These are phyloP conservation scores for Phytophthora brassicae DNA, from an alignment of 352 stramenopile species.

Conservation along the genomic window DNA sequence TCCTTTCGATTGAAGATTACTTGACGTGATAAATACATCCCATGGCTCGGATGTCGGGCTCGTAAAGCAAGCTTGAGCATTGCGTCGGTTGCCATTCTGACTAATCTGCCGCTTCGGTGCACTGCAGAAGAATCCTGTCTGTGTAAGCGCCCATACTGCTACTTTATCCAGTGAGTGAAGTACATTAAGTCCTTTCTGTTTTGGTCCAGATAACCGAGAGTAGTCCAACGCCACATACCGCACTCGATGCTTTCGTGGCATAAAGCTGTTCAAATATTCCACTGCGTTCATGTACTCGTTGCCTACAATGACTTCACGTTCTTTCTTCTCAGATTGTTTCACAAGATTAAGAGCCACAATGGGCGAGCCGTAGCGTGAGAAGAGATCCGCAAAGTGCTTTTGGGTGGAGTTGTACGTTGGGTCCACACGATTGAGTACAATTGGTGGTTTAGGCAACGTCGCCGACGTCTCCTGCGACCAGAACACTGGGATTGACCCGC, in stretches of 20 bases:
- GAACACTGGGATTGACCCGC: slow-evolving; percentile 99
- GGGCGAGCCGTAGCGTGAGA: slow-evolving; percentile 95
- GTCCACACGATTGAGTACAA: slow-evolving; percentile 96
- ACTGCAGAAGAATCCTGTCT: slow-evolving; percentile 98
- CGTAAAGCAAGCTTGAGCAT: slow-evolving; percentile 44
- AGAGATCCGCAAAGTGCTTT: slow-evolving; percentile 93
- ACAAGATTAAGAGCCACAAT: slow-evolving; percentile 98
- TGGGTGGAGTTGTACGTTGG: slow-evolving; percentile 95
- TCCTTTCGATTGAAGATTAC: slow-evolving; percentile 14
- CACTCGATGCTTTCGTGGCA: slow-evolving; percentile 92
- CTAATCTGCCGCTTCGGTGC: slow-evolving; percentile 77
- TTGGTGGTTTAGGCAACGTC: slow-evolving; percentile 97
- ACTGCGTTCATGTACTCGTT: slow-evolving; percentile 97
- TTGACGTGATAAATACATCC: slow-evolving; percentile 26
- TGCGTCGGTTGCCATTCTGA: slow-evolving; percentile 63
- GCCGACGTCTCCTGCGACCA: slow-evolving; percentile 99
- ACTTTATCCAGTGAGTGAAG: slow-evolving; percentile 94
- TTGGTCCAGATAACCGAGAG: slow-evolving; percentile 83
- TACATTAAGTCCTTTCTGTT: slow-evolving; percentile 95
- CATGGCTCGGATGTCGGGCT: slow-evolving; percentile 23
- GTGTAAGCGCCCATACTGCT: slow-evolving; percentile 94
- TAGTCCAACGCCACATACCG: slow-evolving; percentile 98
- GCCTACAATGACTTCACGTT: slow-evolving; percentile 97
- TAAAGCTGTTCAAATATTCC: slow-evolving; percentile 97
- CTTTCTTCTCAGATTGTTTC: slow-evolving; percentile 96